Base-by-base conservation (phyloP, 2,329 filamentous ascomycete species). In the Trichoderma koningiopsis region DNA sequence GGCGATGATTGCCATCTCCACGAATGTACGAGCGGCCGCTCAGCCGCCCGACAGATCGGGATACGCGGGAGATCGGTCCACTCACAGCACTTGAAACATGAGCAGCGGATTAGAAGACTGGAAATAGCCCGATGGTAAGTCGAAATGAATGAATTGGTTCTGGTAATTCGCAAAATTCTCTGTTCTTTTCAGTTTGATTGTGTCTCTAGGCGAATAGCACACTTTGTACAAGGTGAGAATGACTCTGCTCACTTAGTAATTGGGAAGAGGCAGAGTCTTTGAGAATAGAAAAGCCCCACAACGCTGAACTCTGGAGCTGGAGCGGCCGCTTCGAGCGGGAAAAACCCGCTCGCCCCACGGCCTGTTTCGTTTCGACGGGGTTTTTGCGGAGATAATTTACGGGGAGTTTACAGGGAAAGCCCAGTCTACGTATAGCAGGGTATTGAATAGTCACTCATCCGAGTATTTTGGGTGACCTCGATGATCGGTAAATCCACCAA, bases 21-120 rank as follows among this genome's bases (percentile, higher is more conserved):
- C 31, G 27, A 53, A 35, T 22, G 47, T 40, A 59, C 33, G 56
- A 69, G 68, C 68, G 68, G 68, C 68, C 68, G 68, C 68, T 65
- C 57, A 24, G 62, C 43, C 37, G 19, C 43, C 22, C 31, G 13
- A 59, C 27, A 65, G 33, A 61, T 64, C 64, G 55, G 55, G 61
- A 33, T 33, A 63, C 49, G 56, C 52, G 66, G 40, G 53, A 35
- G n/a, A 40, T 24, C 27, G 64, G 37, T 67, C 47, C 53, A 67
- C 68, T 67, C 55, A 70, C 35, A 67, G 43, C 53, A 64, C 58
- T 63, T 68, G 66, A 24, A 63, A 63, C 66, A 68, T 68, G 22
- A 52, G 33, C 37, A n/a, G 37, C 43, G 37, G 60, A 52, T 64
- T 31, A 10, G 24, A n/a, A 16, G 49, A 31, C 33, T 35, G 52